Evolutionary conservation across 1,284 basidiomycete species (phyloP).

Genomic region (Cutaneotrichosporon curvatum): DNA sequence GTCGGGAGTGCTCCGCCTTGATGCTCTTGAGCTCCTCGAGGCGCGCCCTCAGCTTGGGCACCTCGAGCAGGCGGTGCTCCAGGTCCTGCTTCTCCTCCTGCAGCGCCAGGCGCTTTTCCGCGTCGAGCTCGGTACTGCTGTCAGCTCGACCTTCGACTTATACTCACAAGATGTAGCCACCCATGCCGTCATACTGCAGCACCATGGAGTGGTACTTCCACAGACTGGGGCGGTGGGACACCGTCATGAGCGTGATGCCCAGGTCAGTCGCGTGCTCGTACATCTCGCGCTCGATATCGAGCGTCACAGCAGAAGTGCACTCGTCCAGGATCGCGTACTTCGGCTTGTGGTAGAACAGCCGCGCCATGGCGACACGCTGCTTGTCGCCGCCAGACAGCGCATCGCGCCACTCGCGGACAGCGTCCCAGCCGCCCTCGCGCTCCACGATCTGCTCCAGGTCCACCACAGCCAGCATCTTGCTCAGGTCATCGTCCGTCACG

Average conservation of each 20-base stretch:
- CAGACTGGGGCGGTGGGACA: conserved; percentile 82
- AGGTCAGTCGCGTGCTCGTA: conserved; percentile 81
- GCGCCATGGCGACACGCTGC: conserved; percentile 85
- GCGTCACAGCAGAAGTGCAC: conserved; percentile 87
- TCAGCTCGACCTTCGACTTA: background rate
- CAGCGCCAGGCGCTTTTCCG: conserved; percentile 79
- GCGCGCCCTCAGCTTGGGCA: conserved; percentile 75
- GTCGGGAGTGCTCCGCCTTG: conserved; percentile 22
- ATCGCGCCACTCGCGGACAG: conserved; percentile 84
- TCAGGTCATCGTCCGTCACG: conserved; percentile 67
- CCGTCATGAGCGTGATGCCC: conserved; percentile 82
- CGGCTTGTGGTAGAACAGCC: conserved; percentile 90
- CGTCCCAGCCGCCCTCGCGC: conserved; percentile 94
- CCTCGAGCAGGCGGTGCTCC: conserved; percentile 69
- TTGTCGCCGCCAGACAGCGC: conserved; percentile 66
- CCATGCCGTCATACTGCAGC: conserved; percentile 67
- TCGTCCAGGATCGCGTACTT: conserved; percentile 98
- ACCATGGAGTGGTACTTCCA: conserved; percentile 95
- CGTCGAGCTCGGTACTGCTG: conserved; percentile 74
- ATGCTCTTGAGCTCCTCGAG: conserved; percentile 61
- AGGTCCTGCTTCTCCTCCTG: conserved; percentile 89
- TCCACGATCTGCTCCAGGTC: conserved; percentile 84
- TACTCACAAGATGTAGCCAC: conserved; percentile 60
- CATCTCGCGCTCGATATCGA: conserved; percentile 88
- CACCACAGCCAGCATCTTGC: conserved; percentile 66